Percentiles rank a stretch among this genome's conserved stretches.
Evolutionary conservation across 371 early-diverging fungal genomes (phyloP).

Genomic region (Batkoa obscura): DNA sequence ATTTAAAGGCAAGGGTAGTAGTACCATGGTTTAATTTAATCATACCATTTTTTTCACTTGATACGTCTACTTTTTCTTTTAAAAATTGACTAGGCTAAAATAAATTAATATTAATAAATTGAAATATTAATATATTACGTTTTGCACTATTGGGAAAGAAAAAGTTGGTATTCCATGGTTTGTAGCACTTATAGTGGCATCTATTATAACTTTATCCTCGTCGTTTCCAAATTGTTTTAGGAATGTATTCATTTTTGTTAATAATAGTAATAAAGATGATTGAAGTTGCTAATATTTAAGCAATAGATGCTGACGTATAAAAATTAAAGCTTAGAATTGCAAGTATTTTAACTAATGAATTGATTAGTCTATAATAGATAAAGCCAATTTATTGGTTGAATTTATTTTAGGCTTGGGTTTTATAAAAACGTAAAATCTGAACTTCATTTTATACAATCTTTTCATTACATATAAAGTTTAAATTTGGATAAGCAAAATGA

Average conservation of each 20-base stretch:
- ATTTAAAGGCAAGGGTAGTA: constrained; percentile 98
- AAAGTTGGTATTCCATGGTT: background rate
- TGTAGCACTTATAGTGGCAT: background rate
- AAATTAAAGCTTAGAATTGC: too few relatives aligned
- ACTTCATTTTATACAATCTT: too few relatives aligned
- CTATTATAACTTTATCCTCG: background rate
- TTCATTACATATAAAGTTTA: too few relatives aligned
- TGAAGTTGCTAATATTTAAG: too few relatives aligned
- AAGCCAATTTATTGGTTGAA: too few relatives aligned
- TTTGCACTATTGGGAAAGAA: background rate
- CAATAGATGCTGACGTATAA: too few relatives aligned
- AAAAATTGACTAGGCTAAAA: constrained; percentile 40
- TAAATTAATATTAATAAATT: background rate
- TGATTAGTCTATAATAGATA: too few relatives aligned
- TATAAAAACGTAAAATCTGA: too few relatives aligned
- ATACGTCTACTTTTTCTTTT: constrained; percentile 34
- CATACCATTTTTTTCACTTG: constrained; percentile 25
- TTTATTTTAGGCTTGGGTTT: too few relatives aligned
- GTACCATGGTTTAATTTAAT: constrained; percentile 96
- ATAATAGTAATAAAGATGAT: too few relatives aligned
- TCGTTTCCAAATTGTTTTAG: background rate
- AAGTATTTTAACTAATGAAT: too few relatives aligned
- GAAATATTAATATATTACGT: background rate
- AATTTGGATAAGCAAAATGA: background rate
- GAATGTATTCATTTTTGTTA: background rate